Evolutionary conservation across 495 filamentous ascomycete species (phyloP), one percentile per base, ranked within the genome.

Genomic region (Lasiosphaeria hispida): DNA sequence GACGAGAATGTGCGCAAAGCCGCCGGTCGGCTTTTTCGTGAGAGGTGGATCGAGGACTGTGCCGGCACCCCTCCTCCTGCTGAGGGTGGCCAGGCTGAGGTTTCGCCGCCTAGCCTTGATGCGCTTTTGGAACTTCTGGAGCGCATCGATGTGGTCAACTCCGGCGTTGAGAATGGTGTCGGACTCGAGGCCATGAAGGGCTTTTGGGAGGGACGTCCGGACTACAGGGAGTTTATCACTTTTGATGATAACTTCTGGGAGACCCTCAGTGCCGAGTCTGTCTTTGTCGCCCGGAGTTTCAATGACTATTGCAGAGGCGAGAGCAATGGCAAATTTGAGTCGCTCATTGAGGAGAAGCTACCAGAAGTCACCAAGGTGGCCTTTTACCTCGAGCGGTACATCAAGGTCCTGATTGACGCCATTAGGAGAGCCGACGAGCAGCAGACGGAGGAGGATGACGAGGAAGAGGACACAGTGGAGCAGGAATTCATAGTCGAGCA

Each of bases 401-500:
- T 91, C 63, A 86, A 88, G 59, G 81, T 82, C 13, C 79, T 97
- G 7, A 77, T 96, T 49, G 82, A 91, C 49, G 80, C 80, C 39
- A 80, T 92, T 56, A 77, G 77, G 61, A 75, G 81, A 56, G 65
- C 76, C 42, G 83, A 83, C 30, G 69, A 72, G 14, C 79, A 81
- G 40, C 83, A 83, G 14, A 45, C 18, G 7, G 72, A 71, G 11
- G 77, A 73, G 15, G 74, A 79, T 15, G 78, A 82, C 4, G 87
- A 83, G 0, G 89, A 87, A 35, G 89, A 94, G 55, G 88, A 92
- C 56, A 85, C 83, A 0, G 85, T 86, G 3, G 90, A 96, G 64
- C 84, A 90, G 48, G 93, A 97, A 68, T 99, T 99, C 61, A 85
- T 96, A 49, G 89, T 97, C 9, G 91, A 96, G 67, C 94, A 99